A percentile compares a stretch with the other conserved stretches of the same genome.
Conservation (phyloP, 257 asterid genomes). For the Galeopsis tetrahit region DNA sequence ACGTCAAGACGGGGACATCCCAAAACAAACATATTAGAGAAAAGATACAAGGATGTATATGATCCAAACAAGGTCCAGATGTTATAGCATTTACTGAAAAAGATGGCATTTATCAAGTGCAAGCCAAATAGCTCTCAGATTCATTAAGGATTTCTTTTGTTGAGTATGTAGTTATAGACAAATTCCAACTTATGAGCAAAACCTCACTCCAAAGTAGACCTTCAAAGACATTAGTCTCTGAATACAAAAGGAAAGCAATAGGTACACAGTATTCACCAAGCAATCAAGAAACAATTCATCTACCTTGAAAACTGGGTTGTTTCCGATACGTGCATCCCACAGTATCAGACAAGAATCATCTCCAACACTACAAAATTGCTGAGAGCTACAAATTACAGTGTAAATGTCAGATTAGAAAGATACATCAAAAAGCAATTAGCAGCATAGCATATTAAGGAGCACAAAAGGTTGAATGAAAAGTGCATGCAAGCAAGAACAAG, state of each 20-base stretch:
- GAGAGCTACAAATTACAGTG: slow-evolving; percentile 62
- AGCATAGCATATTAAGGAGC: background rate
- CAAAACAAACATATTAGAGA: background rate
- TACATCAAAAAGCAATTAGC: slow-evolving; percentile 24
- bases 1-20: no score
- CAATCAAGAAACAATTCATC: slow-evolving; percentile 35
- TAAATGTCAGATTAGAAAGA: slow-evolving; percentile 36
- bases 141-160: background rate
- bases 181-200: background rate
- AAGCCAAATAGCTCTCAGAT: slow-evolving; percentile 1
- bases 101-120: slow-evolving; percentile 3
- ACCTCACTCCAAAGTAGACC: background rate
- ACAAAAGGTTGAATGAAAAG: slow-evolving; percentile 16
- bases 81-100: slow-evolving; percentile 23
- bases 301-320: slow-evolving; percentile 79
- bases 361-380: slow-evolving; percentile 99
- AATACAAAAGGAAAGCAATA: background rate
- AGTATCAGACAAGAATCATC: slow-evolving; percentile 96
- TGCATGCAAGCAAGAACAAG: background rate
- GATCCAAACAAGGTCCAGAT: slow-evolving; percentile 9
- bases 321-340: slow-evolving; percentile 93
- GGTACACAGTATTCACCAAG: slow-evolving; percentile 4
- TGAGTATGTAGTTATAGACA: background rate
- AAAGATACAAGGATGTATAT: background rate
- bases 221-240: background rate